Evolutionary conservation across 768 basidiomycete species (phyloP), one percentile per base, ranked within the genome.

Genomic region (Serendipita sp.): DNA sequence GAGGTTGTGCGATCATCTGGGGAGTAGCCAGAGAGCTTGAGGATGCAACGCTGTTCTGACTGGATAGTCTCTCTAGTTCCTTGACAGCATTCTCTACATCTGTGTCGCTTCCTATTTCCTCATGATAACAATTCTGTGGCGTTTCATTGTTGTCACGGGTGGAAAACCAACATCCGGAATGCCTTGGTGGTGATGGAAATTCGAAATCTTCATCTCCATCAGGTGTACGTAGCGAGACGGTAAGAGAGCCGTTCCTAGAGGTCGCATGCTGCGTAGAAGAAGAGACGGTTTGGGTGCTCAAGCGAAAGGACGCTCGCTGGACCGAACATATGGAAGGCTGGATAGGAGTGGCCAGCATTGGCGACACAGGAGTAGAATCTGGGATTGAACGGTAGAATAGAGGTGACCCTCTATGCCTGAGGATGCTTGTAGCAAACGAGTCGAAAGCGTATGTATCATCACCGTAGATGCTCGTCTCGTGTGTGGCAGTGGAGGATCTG

Each of bases 131-230:
- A 7, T 41, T 41, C 41, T 41, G 5, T n/a, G 56, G 56, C 10
- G 34, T 60, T 35, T 60, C 30, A 30, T 60, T 60, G 18, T 28
- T 60, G n/a, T 23, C 23, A n/a, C 56, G 56, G 18, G 28, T 4
- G 28, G 56, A 60, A 36, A 60, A 60, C 56, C 56, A 60, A 35
- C 56, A 60, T 4, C 56, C 56, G 13, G 56, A 60, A n/a, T 38
- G 16, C 10, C 56, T 10, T 3, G 56, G 56, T 36, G 56, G 56
- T 4, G 56, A 30, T n/a, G 56, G 56, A 60, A 60, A 60, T 36
- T 60, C 56, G 8, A 28, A 38, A 8, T 60, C 36, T n/a, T 60
- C 56, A 8, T 34, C 35, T 4, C 56, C 56, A 10, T 60, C 56
- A 8, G 23, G 28, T 36, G 56, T 60, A 10, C 56, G 28, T 10